Conservation (phyloP, 768 basidiomycete species). For the Leccinum rimulosum region DNA sequence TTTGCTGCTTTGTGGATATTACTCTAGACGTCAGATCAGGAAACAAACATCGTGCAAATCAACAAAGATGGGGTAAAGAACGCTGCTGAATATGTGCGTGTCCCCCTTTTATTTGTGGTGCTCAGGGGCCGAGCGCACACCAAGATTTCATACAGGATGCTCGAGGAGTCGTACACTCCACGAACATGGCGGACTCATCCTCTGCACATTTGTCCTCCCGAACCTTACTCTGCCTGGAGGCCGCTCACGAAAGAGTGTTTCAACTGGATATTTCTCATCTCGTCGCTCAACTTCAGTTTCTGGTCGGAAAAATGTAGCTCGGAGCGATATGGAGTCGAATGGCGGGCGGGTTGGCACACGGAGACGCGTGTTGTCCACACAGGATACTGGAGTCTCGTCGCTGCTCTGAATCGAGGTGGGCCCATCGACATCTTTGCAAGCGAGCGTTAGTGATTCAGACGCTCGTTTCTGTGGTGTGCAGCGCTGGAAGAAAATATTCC, state of each 20-base stretch:
- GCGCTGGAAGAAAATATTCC: conserved; percentile 77
- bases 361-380: conserved; percentile 56
- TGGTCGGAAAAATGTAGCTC: conserved; percentile 68
- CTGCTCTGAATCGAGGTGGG: conserved; percentile 78
- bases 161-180: conserved; percentile 67
- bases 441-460: not conserved
- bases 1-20: not conserved
- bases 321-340: conserved; percentile 75
- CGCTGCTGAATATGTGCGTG: conserved; percentile 63
- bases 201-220: conserved; percentile 70
- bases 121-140: conserved; percentile 1
- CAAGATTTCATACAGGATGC: conserved; percentile 62
- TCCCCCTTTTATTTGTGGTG: conserved; percentile 5
- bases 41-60: conserved; percentile 57
- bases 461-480: conserved; percentile 25
- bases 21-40: conserved; percentile 36
- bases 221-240: conserved; percentile 53
- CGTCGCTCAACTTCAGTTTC: conserved; percentile 83
- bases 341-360: conserved; percentile 67
- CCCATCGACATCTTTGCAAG: not conserved
- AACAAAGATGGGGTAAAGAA: conserved; percentile 56
- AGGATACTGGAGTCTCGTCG: conserved; percentile 87
- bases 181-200: conserved; percentile 70
- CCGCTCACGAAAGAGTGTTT: conserved; percentile 57
- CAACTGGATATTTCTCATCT: conserved; percentile 89